phyloP scores from a whole-genome alignment of 2,329 filamentous ascomycete genomes.

The Pestalotiopsis sp. region DNA sequence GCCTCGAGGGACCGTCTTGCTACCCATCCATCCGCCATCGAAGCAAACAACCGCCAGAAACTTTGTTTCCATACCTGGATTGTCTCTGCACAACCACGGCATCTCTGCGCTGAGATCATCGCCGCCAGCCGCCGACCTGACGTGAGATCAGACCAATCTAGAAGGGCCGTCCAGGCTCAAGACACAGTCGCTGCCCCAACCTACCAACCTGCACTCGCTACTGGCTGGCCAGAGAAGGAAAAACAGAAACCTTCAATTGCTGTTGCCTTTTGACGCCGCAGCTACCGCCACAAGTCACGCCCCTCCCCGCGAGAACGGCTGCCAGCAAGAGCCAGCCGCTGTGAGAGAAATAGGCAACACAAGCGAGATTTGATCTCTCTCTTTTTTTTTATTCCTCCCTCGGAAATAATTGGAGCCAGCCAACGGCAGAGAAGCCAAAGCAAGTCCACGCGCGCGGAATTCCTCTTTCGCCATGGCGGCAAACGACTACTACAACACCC shows the following conservation, averaged over 20 bases:
- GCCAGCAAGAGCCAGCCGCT: not conserved
- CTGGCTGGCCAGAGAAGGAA: not conserved
- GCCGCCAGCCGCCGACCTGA: not conserved
- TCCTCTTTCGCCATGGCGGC: conserved; percentile 53
- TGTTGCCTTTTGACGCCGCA: not conserved
- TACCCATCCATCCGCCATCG: not conserved
- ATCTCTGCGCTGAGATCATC: not conserved
- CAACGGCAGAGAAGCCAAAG: too few species aligned
- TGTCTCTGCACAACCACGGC: not conserved
- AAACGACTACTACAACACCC: conserved; percentile 66
- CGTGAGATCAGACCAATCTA: not conserved
- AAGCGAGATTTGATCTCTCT: not conserved
- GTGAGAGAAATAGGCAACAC: not conserved
- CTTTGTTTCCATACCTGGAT: not conserved
- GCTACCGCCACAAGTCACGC: not conserved
- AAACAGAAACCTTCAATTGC: not conserved
- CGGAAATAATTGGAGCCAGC: too few species aligned
- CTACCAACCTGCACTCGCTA: not conserved
- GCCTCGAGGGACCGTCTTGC: not conserved
- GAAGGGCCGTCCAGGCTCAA: not conserved
- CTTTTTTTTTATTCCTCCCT: not conserved
- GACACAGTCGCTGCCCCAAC: not conserved
- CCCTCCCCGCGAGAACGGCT: not conserved
- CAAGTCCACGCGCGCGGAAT: conserved; percentile 14
- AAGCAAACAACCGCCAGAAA: not conserved